Evolutionary conservation across 345 rosid genomes (phyloP).

Genomic region (Brassica incana): DNA sequence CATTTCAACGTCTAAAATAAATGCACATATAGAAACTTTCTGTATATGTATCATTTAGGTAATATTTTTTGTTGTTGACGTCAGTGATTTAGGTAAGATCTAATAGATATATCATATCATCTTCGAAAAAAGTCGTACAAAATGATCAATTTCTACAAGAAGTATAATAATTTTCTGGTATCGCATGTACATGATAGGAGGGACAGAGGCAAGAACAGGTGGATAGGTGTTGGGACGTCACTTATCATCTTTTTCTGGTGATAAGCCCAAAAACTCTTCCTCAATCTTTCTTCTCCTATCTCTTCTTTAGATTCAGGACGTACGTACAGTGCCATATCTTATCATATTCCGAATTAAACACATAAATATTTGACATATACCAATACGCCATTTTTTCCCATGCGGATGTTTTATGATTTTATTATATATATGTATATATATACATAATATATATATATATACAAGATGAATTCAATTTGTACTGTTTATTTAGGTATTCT

Average conservation of each 20-base stretch:
- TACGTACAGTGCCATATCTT: neutral
- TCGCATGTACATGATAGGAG: constrained; percentile 28
- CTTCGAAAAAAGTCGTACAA: constrained; percentile 11
- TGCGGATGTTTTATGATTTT: too few relatives aligned
- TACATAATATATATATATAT: too few relatives aligned
- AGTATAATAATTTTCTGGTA: too few relatives aligned
- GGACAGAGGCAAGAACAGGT: neutral
- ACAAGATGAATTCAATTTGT: too few relatives aligned
- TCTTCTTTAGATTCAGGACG: neutral
- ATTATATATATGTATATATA: too few relatives aligned
- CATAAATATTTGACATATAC: too few relatives aligned
- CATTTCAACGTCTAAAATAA: constrained; percentile 29
- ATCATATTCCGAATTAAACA: neutral
- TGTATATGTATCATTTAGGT: constrained; percentile 4
- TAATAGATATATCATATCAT: neutral
- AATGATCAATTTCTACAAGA: neutral
- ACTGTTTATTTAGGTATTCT: too few relatives aligned
- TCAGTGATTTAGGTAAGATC: constrained; percentile 21
- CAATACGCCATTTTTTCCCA: too few relatives aligned
- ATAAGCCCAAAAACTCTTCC: neutral
- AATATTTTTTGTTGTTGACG: constrained; percentile 2
- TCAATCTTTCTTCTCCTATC: neutral
- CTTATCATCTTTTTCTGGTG: neutral
- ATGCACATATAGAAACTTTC: constrained; percentile 28
- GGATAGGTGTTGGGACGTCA: neutral